These are phyloP conservation scores for Fusarium concolor DNA, from an alignment of 2,329 filamentous ascomycete species.

Conservation along the genomic window DNA sequence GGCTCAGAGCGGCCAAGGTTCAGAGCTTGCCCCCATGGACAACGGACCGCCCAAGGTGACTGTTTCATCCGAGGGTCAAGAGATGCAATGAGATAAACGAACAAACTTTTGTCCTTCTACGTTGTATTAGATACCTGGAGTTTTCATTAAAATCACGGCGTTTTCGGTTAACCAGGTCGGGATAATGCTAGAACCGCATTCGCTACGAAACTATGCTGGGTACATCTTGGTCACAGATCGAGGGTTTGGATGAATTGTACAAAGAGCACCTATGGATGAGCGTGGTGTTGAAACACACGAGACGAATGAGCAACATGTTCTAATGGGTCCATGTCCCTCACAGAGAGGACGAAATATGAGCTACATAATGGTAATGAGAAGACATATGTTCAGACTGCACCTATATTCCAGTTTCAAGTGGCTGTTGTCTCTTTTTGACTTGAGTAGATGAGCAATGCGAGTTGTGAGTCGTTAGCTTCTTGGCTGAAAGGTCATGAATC, in stretches of 20 bases:
- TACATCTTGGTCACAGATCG: conserved; percentile 26
- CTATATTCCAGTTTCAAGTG: neutral
- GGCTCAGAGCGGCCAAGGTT: conserved; percentile 71
- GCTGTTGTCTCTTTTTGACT: too few relatives aligned
- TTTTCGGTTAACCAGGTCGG: conserved; percentile 40
- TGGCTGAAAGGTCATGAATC: too few relatives aligned
- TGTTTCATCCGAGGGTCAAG: conserved; percentile 44
- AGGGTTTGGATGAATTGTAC: conserved; percentile 22
- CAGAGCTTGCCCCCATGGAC: conserved; percentile 76
- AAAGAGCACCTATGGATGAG: conserved; percentile 3
- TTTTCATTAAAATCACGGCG: conserved; percentile 39
- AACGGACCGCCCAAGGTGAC: conserved; percentile 46
- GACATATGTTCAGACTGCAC: conserved; percentile 24
- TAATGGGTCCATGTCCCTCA: conserved; percentile 15
- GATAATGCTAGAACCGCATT: conserved; percentile 45
- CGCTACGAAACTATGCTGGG: conserved; percentile 33
- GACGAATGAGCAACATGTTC: conserved; percentile 8
- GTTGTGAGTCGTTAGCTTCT: too few relatives aligned
- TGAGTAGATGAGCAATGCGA: too few relatives aligned
- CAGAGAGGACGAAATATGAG: conserved; percentile 32
- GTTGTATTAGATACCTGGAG: conserved; percentile 47
- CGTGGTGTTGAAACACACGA: conserved; percentile 4
- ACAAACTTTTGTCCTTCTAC: conserved; percentile 32
- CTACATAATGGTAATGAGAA: conserved; percentile 46
- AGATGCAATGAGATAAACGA: conserved; percentile 38